phyloP scores from a whole-genome alignment of 345 rosid genomes.

The Moricandia moricandioides region DNA sequence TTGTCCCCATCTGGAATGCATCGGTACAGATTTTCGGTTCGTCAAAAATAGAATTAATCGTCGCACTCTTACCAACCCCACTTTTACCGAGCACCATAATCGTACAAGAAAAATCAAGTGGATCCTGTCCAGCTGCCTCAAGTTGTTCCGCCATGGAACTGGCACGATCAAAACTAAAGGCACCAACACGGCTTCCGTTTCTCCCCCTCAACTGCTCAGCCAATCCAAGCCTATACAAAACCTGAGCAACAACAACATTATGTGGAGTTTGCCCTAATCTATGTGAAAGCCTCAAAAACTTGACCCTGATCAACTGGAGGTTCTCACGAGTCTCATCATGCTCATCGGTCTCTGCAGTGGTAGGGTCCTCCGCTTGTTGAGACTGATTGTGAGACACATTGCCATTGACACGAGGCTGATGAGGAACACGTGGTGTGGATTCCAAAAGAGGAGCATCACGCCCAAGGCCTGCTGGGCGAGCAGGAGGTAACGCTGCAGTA shows the following conservation, averaged over 20 bases:
- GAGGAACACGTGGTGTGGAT: slow-evolving; percentile 69
- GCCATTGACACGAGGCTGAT: slow-evolving; percentile 79
- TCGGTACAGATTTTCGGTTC: slow-evolving; percentile 80
- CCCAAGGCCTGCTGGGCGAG: slow-evolving; percentile 94
- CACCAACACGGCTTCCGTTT: slow-evolving; percentile 99
- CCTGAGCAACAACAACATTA: slow-evolving; percentile 99
- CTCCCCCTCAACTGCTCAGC: slow-evolving; percentile 97
- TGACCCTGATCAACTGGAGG: slow-evolving; percentile 94
- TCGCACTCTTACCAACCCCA: slow-evolving; percentile 98
- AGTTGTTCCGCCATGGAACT: slow-evolving; percentile 99
- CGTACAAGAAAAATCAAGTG: slow-evolving; percentile 98
- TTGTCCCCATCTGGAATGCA: slow-evolving; percentile 90
- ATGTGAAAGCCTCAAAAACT: slow-evolving; percentile 93
- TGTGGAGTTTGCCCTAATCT: slow-evolving; percentile 99
- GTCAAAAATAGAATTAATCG: slow-evolving; percentile 95
- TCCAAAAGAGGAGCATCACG: slow-evolving; percentile 78
- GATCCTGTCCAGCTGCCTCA: slow-evolving; percentile 90
- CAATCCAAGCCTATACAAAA: slow-evolving; percentile 88
- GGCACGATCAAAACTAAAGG: slow-evolving; percentile 97
- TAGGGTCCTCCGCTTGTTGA: slow-evolving; percentile 70
- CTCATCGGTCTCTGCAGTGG: slow-evolving; percentile 71
- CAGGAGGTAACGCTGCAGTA: slow-evolving; percentile 37
- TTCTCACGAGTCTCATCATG: slow-evolving; percentile 91
- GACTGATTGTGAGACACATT: slow-evolving; percentile 50
- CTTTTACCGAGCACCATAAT: slow-evolving; percentile 98